Evolutionary conservation across 2,329 filamentous ascomycete species (phyloP).

Genomic region (Metarhizium anisopliae): DNA sequence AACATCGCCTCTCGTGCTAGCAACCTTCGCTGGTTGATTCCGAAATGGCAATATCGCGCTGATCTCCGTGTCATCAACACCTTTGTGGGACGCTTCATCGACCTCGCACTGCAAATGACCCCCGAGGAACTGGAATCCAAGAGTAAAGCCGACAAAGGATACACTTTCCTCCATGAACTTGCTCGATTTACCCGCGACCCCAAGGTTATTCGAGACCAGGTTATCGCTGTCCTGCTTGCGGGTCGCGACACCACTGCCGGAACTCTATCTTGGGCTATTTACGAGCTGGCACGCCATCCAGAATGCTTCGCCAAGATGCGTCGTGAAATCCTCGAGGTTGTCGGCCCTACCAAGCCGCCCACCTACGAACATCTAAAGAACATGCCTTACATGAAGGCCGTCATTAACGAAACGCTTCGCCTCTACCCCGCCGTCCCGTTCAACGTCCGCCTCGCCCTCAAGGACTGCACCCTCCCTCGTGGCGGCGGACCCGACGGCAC

Average conservation of each 20-base stretch:
- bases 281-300: constrained; percentile 69
- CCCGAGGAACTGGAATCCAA: constrained; percentile 55
- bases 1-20: constrained; percentile 40
- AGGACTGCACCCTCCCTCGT: constrained; percentile 64
- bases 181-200: constrained; percentile 64
- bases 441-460: constrained; percentile 64
- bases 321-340: constrained; percentile 56
- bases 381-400: constrained; percentile 72
- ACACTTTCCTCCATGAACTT: constrained; percentile 82
- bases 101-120: constrained; percentile 52
- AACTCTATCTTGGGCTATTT: constrained; percentile 72
- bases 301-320: constrained; percentile 59
- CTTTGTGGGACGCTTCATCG: constrained; percentile 68
- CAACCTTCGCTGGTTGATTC: constrained; percentile 36
- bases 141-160: constrained; percentile 60
- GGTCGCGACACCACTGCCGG: constrained; percentile 81
- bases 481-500: constrained; percentile 48
- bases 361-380: constrained; percentile 76
- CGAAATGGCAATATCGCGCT: constrained; percentile 52
- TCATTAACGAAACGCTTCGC: constrained; percentile 70
- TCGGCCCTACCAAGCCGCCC: constrained; percentile 54
- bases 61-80: constrained; percentile 62
- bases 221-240: constrained; percentile 74
- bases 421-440: constrained; percentile 72
- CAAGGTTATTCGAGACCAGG: constrained; percentile 70